Conservation (phyloP, 2,329 filamentous ascomycete genomes). For the Exophiala oligosperma region DNA sequence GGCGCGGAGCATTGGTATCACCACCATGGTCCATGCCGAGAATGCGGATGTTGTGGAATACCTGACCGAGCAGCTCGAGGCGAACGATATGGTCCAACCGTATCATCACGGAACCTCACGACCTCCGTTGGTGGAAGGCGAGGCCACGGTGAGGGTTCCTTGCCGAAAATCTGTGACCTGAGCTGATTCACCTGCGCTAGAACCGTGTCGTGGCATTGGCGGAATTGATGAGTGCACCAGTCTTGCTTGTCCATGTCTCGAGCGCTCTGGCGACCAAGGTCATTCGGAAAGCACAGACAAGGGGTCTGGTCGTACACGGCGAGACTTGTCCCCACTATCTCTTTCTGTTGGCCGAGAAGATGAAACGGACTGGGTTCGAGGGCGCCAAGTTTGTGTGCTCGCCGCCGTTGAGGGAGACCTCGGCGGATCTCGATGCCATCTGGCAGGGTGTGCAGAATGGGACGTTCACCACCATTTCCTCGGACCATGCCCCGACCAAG, state of each 20-base stretch:
- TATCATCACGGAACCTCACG: constrained; percentile 44
- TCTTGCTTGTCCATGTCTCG: constrained; percentile 51
- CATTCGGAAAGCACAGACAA: constrained; percentile 52
- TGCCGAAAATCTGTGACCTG: not conserved
- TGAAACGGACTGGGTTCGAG: constrained; percentile 34
- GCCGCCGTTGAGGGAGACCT: constrained; percentile 50
- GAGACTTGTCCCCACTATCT: constrained; percentile 62
- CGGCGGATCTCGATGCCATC: constrained; percentile 49
- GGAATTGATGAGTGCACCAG: constrained; percentile 51
- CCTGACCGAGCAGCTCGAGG: constrained; percentile 21
- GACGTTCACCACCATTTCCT: constrained; percentile 55
- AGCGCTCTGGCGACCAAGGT: constrained; percentile 42
- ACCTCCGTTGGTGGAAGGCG: constrained; percentile 42
- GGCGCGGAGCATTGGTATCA: constrained; percentile 42
- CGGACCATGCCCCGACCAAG: constrained; percentile 45
- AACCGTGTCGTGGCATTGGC: constrained; percentile 52
- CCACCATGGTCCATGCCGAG: constrained; percentile 51
- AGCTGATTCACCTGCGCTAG: not conserved
- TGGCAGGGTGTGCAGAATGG: constrained; percentile 53
- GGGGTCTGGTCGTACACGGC: constrained; percentile 53
- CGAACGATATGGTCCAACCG: constrained; percentile 26
- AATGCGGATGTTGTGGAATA: constrained; percentile 45
- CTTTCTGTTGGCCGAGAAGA: constrained; percentile 49
- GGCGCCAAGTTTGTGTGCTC: constrained; percentile 57
- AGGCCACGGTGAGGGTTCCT: constrained; percentile 36